Percentiles rank a stretch among this genome's conserved stretches.
Conservation (phyloP, 805 yeast species). For the Danielozyma ontarioensis region DNA sequence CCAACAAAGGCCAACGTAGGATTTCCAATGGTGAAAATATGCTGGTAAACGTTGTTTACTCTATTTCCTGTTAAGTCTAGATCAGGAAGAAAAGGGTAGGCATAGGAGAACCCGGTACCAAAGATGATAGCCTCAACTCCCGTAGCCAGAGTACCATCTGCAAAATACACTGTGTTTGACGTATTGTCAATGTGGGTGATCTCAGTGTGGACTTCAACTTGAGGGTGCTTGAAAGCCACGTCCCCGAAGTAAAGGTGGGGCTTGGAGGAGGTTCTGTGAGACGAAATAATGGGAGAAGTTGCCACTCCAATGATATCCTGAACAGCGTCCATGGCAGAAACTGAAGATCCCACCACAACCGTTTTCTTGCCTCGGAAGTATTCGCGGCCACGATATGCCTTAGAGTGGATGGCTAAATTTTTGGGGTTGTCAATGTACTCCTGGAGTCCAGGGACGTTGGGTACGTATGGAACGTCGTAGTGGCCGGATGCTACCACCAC, state of each 20-base stretch:
- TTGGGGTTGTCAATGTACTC: conserved; percentile 9
- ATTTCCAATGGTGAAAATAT: conserved; percentile 27
- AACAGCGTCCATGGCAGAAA: conserved; percentile 11
- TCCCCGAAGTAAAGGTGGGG: background rate
- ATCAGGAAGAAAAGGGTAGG: conserved; percentile 16
- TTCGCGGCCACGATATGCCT: conserved; percentile 12
- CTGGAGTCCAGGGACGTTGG: conserved; percentile 13
- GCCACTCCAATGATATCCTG: conserved; percentile 16
- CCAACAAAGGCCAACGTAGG: conserved; percentile 32
- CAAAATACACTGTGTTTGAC: conserved; percentile 11
- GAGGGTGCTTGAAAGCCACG: conserved; percentile 3
- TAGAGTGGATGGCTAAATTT: conserved; percentile 13
- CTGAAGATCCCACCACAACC: conserved; percentile 15
- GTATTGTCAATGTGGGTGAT: conserved; percentile 3
- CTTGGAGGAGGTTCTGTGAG: background rate
- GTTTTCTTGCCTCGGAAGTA: conserved; percentile 12
- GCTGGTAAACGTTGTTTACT: conserved; percentile 25
- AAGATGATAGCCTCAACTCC: conserved; percentile 15
- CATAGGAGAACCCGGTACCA: conserved; percentile 21
- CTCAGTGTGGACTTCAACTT: conserved; percentile 1
- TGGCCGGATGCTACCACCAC: conserved; percentile 17
- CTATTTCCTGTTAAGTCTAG: conserved; percentile 21
- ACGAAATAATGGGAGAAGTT: conserved; percentile 9
- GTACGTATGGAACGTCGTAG: conserved; percentile 17
- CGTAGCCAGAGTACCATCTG: conserved; percentile 11